Conservation (phyloP, 805 yeast species). For the Wickerhamiella cacticola region DNA sequence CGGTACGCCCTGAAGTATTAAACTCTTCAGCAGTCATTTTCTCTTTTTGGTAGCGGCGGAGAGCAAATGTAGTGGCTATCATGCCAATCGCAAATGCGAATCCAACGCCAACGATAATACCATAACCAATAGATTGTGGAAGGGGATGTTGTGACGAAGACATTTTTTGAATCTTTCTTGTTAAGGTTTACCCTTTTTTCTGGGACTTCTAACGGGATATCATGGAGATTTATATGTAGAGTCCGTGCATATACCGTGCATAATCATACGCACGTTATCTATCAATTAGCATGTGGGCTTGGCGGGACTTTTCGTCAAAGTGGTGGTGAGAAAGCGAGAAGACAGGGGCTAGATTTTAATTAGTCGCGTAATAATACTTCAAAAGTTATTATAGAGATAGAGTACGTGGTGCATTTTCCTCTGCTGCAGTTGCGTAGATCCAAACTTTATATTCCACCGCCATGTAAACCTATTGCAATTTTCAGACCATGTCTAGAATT, state of each 20-base stretch:
- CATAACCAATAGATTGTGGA: conserved; percentile 77
- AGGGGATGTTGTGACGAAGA: conserved; percentile 24
- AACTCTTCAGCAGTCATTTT: conserved; percentile 87
- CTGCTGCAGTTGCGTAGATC: no score
- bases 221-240: neutral
- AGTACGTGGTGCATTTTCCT: no score
- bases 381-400: no score
- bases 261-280: conserved; percentile 1
- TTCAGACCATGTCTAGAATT: no score
- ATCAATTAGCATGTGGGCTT: neutral
- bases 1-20: conserved; percentile 83
- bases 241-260: neutral
- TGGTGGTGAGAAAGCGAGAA: neutral
- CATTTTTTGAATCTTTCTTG: no score
- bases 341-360: no score
- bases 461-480: no score
- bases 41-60: conserved; percentile 72
- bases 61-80: conserved; percentile 59
- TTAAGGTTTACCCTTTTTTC: no score
- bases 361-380: no score
- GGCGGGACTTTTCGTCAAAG: neutral
- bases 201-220: no score
- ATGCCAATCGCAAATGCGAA: conserved; percentile 49
- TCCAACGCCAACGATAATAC: conserved; percentile 84
- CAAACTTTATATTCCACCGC: no score